Base-by-base conservation (phyloP, 805 yeast genomes). In the Nakazawaea ernobii region DNA sequence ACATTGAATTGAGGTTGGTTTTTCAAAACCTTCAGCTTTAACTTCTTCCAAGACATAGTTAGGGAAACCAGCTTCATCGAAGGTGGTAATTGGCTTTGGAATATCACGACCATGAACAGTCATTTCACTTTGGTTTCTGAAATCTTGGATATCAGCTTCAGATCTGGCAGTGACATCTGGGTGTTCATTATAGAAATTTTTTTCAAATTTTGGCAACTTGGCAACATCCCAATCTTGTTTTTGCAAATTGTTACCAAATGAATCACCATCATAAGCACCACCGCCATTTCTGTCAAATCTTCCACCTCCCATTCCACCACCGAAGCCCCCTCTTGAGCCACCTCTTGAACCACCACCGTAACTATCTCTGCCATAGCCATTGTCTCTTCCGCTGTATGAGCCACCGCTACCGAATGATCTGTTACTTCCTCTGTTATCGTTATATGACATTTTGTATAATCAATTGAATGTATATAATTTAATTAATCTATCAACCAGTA, bases 61-160 rank as follows among this genome's bases (percentile, higher is more conserved):
- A 55, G 99, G 99, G 79, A 94, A 92, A 42, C 97, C 97, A 63
- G 97, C 97, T 75, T 94, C 98, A 56, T 94, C 97, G 59, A 94
- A 94, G 43, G 78, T 60, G 57, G 92, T 83, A 62, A 94, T 86
- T 60, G 99, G 99, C 71, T 90, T 86, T 59, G 98, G 98, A 59
- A 94, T 88, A 56, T 90, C 86, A 42, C 71, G 64, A 59, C 99
- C 99, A 51, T 70, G 65, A 53, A 86, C 77, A 51, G 84, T 82
- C 98, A 94, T 94, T 61, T 89, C 92, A 66, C 84, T 75, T 59
- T 82, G 82, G 51, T 76, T 75, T 75, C 99, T 84, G 75, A 91
- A 94, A 40, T 70, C 75, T 27, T 62, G 67, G 55, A 94, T 77
- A 50, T 92, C 97, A 33, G 66, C 75, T 1, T 84, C 90, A 39